phyloP scores from a whole-genome alignment of 331 rosid species.

The Arachis monticola region DNA sequence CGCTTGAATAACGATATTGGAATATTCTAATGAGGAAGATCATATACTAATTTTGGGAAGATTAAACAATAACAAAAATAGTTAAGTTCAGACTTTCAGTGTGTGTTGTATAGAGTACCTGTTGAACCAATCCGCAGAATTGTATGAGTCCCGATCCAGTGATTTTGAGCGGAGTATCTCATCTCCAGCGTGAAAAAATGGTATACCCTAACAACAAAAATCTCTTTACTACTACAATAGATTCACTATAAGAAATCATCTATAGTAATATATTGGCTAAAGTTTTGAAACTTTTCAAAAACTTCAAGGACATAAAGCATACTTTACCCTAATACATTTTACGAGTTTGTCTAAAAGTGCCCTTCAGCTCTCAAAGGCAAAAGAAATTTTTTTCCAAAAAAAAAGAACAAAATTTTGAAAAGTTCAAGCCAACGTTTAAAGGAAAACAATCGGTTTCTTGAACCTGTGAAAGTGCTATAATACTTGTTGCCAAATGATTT shows the following conservation, averaged over 20 bases:
- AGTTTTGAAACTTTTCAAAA: constrained; percentile 6
- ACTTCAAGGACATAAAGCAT: too few relatives aligned
- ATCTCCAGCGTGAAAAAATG: constrained; percentile 88
- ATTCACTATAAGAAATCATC: constrained; percentile 3
- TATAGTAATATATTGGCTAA: neutral
- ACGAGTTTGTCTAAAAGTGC: too few relatives aligned
- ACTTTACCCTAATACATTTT: too few relatives aligned
- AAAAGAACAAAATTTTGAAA: too few relatives aligned
- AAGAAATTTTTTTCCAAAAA: too few relatives aligned
- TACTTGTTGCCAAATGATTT: constrained; percentile 89
- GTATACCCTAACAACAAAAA: constrained; percentile 70
- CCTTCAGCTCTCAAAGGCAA: too few relatives aligned
- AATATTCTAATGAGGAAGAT: neutral
- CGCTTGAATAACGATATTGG: neutral
- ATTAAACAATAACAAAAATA: constrained; percentile 1
- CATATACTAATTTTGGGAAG: constrained; percentile 29
- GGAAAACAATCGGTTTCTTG: too few relatives aligned
- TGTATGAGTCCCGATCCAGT: constrained; percentile 94
- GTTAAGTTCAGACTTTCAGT: neutral
- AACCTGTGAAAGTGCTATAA: constrained; percentile 86
- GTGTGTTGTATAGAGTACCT: constrained; percentile 48
- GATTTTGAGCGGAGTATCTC: constrained; percentile 95
- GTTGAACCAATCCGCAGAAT: constrained; percentile 98
- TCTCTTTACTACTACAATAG: constrained; percentile 5
- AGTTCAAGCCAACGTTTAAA: too few relatives aligned